Base-by-base conservation (phyloP, 495 filamentous ascomycete genomes). In the Parathielavia appendiculata region DNA sequence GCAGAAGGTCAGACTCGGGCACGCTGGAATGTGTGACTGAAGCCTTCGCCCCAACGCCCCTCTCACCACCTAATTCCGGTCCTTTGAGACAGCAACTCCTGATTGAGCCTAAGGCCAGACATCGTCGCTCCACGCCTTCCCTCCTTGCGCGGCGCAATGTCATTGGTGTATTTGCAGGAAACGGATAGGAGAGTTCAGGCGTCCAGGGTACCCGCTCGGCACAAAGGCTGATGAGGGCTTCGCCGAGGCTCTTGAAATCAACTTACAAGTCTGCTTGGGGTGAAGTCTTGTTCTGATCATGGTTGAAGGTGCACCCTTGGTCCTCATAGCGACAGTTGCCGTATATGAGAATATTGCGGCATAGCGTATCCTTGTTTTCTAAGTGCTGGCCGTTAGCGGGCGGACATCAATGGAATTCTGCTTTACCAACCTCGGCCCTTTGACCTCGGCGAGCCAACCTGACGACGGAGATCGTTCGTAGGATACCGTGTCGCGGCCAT, bases 321-420 rank as follows among this genome's bases (percentile, higher is more conserved):
- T 93, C 89, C 73, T 93, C 87, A 72, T 88, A 96, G 51, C 89
- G 86, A 71, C 92, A 97, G 69, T 91, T 86, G 32, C 92, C 92
- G 71, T 96, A 96, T 58, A 97, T 96, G 39, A 90, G 82, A 13
- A 97, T 85, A 71, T 97, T 96, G 62, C 92, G 85, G 75, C 92
- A 97, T 26, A 93, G 78, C 0, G 89, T 96, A 63, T 92, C 91
- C 72, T 92, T 95, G 54, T 86, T 72, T 54, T 78, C 75, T 77
- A 45, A 11, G 30, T 20, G 14, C 12, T 23, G 46, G 35, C 40
- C 49, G 50, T 63, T 38, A 63, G 61, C 54, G 20, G n/a, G 30
- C 38, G 34, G 23, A 35, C n/a, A 44, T 11, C 46, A 23, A 19
- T n/a, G 14, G 26, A 36, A 39, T 20, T 38, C 48, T 44, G 41